These are phyloP conservation scores for Macrophomina tecta DNA, from an alignment of 2,329 filamentous ascomycete species.

Conservation along the genomic window DNA sequence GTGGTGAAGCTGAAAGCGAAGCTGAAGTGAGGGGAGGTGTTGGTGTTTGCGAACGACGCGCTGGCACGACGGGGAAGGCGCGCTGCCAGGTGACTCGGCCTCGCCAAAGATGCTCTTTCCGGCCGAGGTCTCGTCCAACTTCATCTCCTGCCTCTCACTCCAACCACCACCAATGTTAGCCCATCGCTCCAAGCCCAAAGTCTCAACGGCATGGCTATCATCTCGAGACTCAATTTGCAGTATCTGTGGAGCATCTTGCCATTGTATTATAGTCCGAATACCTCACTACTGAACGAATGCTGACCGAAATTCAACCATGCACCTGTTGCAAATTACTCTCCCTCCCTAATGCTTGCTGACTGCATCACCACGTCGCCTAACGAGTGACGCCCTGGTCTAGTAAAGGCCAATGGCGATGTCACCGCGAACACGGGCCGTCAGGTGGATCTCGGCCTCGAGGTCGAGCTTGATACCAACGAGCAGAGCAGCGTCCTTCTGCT, in stretches of 20 bases:
- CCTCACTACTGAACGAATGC: not conserved
- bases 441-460: slow-evolving; percentile 66
- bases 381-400: slow-evolving; percentile 39
- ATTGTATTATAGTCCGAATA: slow-evolving; percentile 14
- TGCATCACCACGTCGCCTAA: not conserved
- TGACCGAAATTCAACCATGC: slow-evolving; percentile 12
- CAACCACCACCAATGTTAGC: not conserved
- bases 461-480: slow-evolving; percentile 69
- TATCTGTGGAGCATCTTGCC: slow-evolving; percentile 15
- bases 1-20: not conserved
- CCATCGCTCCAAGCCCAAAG: not conserved
- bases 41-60: not conserved
- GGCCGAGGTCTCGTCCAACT: slow-evolving; percentile 5
- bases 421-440: slow-evolving; percentile 65
- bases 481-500: slow-evolving; percentile 63
- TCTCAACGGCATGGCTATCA: not conserved
- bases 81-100: slow-evolving; percentile 2
- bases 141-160: not conserved
- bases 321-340: slow-evolving; percentile 6
- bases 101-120: slow-evolving; percentile 15
- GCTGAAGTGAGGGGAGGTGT: slow-evolving; percentile 1
- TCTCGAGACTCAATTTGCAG: not conserved
- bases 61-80: not conserved
- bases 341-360: not conserved
- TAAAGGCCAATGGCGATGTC: slow-evolving; percentile 67